phyloP scores from a whole-genome alignment of 352 stramenopile genomes.

The Phytophthora sp. region DNA sequence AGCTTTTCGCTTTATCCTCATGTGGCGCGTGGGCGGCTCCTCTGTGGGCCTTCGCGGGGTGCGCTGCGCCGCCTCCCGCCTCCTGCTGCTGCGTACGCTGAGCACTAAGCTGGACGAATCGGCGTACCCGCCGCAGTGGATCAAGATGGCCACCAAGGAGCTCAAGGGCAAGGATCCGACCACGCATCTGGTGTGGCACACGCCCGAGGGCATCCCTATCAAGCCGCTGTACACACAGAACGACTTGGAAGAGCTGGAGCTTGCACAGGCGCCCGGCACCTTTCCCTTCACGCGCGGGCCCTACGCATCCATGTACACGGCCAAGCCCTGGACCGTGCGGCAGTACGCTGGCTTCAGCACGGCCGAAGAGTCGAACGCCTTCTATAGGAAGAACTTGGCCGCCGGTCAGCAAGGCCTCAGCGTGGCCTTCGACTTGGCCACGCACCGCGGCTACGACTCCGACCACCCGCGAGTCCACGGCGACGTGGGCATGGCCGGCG shows the following conservation, averaged over 20 bases:
- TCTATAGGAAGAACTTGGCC: conserved; percentile 95
- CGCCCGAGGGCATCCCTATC: conserved; percentile 94
- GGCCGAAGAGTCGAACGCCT: conserved; percentile 96
- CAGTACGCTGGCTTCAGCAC: conserved; percentile 98
- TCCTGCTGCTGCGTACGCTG: conserved; percentile 28
- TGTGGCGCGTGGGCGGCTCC: conserved; percentile 24
- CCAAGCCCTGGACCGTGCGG: conserved; percentile 94
- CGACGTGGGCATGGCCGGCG: conserved; percentile 98
- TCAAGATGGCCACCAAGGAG: conserved; percentile 78
- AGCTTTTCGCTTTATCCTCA: too few species aligned
- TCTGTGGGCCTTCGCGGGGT: background rate
- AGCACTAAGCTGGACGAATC: conserved; percentile 42
- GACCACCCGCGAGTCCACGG: conserved; percentile 95
- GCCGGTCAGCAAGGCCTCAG: conserved; percentile 93
- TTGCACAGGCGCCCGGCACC: conserved; percentile 79
- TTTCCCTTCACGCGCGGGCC: conserved; percentile 94
- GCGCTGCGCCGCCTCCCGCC: background rate
- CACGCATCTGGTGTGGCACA: conserved; percentile 77
- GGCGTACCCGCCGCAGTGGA: conserved; percentile 54
- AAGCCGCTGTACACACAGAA: conserved; percentile 95
- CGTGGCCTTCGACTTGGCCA: conserved; percentile 97
- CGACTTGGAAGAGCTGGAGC: conserved; percentile 71
- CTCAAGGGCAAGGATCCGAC: conserved; percentile 82
- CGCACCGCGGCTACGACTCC: conserved; percentile 97
- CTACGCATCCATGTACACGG: conserved; percentile 98